Base-by-base conservation (phyloP, 2,329 filamentous ascomycete species). In the Aspergillus sp. region DNA sequence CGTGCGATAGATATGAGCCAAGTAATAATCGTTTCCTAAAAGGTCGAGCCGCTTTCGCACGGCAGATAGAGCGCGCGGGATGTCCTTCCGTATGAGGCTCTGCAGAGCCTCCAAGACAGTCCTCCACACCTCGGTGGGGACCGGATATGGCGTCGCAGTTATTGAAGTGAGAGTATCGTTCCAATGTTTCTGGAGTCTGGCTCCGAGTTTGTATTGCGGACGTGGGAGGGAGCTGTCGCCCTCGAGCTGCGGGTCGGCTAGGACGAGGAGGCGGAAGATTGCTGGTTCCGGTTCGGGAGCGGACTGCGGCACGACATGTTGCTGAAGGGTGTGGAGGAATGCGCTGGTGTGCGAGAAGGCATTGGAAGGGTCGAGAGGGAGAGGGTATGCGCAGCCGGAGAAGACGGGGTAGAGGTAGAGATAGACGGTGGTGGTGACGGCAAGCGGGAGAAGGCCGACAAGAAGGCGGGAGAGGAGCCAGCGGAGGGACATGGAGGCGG, bases 221-320 rank as follows among this genome's bases (percentile, higher is more conserved):
- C 74, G 70, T 0, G 88, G 89, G 24, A 97, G 87, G 6, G 90
- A 92, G 2, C 89, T 91, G 71, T 96, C 91, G 66, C 93, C 93
- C 76, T 98, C 93, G 53, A 98, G 84, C 73, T 98, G 93, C 5
- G 93, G 93, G 73, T 98, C 93, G 59, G 90, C 93, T 20, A 98
- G 84, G 1, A 92, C 87, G 13, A 98, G 87, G 3, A 98, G 85
- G 57, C 93, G 85, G 69, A 98, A 96, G 0, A 92, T 91, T 3
- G 91, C 90, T 43, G 68, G 39, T 22, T 59, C 54, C 18, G 17
- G 64, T 39, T 64, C 55, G 18, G 49, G 56, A 17, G 61, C 56
- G 44, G 56, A 26, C 20, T 63, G 56, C 4, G 62, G 53, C 32
- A 55, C 48, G 43, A 75, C 44, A 56, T 78, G 77, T 62, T 77